A percentile compares a stretch with the other conserved stretches of the same genome.
Conservation (phyloP, 176 grass and related monocot genomes). For the Oryza rufipogon region DNA sequence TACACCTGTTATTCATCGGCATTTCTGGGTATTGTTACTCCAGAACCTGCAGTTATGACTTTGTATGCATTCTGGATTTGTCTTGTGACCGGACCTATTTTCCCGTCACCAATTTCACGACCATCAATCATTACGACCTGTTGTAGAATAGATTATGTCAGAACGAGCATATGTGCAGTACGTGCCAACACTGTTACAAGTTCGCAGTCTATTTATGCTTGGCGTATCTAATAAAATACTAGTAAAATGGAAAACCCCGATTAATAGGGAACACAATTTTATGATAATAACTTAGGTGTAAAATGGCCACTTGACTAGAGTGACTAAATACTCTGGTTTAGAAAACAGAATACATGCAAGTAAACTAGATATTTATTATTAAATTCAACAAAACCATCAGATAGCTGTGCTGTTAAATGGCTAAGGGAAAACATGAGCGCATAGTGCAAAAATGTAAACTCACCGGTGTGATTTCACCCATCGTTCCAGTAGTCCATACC, state of each 20-base stretch:
- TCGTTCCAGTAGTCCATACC: slow-evolving; percentile 99
- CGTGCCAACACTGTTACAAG: neutral
- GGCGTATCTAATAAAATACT: too few species aligned
- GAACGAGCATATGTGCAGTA: neutral
- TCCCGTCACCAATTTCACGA: slow-evolving; percentile 60
- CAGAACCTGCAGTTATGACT: slow-evolving; percentile 63
- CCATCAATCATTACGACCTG: slow-evolving; percentile 91
- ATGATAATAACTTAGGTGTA: neutral
- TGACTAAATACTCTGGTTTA: neutral
- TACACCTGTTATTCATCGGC: slow-evolving; percentile 27
- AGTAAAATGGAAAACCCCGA: too few species aligned
- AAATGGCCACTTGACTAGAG: neutral
- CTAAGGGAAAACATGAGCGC: neutral
- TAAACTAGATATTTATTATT: neutral
- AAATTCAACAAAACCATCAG: neutral
- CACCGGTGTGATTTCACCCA: slow-evolving; percentile 97
- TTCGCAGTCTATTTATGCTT: neutral
- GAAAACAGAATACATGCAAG: neutral
- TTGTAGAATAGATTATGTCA: slow-evolving; percentile 33
- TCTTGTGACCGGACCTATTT: slow-evolving; percentile 80
- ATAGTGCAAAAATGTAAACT: slow-evolving; percentile 30
- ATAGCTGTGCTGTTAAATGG: slow-evolving; percentile 1
- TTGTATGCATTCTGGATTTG: slow-evolving; percentile 85
- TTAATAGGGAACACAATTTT: neutral
- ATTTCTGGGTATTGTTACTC: slow-evolving; percentile 67